Percentiles rank a stretch among this genome's conserved stretches.
Conservation (phyloP, 345 rosid genomes). For the Arabidopsis thaliana region DNA sequence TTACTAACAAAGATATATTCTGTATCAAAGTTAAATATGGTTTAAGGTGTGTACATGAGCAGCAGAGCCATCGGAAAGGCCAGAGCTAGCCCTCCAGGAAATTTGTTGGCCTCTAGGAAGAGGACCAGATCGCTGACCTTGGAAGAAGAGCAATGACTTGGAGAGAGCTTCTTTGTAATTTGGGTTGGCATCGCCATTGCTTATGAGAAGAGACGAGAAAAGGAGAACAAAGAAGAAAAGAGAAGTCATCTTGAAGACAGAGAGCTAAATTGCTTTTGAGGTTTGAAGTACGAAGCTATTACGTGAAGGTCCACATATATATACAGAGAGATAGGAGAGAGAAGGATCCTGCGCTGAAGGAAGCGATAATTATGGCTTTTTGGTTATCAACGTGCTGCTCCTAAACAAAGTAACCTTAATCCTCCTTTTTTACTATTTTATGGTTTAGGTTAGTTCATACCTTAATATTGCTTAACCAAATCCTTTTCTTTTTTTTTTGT, state of each 20-base stretch:
- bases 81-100: conserved; percentile 79
- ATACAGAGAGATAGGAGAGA: conserved; percentile 26
- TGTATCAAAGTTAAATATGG: too few species aligned
- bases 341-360: conserved; percentile 44
- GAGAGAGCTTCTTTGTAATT: conserved; percentile 80
- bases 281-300: conserved; percentile 32
- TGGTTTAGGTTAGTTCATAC: background rate
- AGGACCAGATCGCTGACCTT: conserved; percentile 89
- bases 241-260: conserved; percentile 35
- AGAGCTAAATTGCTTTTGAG: conserved; percentile 28
- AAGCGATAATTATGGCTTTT: conserved; percentile 44
- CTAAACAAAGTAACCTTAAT: conserved; percentile 36
- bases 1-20: background rate
- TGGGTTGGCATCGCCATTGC: conserved; percentile 58
- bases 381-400: background rate
- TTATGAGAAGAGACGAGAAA: conserved; percentile 35
- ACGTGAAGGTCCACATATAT: conserved; percentile 24
- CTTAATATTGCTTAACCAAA: conserved; percentile 26
- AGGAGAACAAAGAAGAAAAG: conserved; percentile 39
- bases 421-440: conserved; percentile 24
- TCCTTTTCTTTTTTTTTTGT: conserved; percentile 21
- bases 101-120: conserved; percentile 60
- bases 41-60: conserved; percentile 50
- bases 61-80: conserved; percentile 71
- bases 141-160: conserved; percentile 82